These are phyloP conservation scores for Suillus hirtellus DNA, from an alignment of 768 basidiomycete genomes.

Conservation along the genomic window DNA sequence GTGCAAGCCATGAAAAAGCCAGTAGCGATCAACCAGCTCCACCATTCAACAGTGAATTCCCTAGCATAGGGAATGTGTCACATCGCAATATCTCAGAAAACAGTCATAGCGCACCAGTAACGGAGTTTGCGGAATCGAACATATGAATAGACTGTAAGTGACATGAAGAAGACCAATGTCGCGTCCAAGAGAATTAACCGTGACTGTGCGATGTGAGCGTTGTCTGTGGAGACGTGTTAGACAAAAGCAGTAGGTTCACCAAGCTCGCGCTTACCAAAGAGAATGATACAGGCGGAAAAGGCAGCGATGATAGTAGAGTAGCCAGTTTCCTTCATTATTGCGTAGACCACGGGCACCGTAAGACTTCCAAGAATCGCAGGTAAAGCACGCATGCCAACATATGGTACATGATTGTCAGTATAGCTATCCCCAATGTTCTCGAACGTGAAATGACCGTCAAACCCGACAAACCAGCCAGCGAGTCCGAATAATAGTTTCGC, in stretches of 20 bases:
- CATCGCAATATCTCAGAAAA: background rate
- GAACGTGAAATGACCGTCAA: slow-evolving; percentile 92
- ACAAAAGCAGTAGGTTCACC: background rate
- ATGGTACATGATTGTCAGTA: slow-evolving; percentile 83
- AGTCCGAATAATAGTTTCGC: slow-evolving; percentile 94
- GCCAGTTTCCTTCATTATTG: slow-evolving; percentile 97
- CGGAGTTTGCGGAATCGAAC: slow-evolving; percentile 93
- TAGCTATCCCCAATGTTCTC: slow-evolving; percentile 96
- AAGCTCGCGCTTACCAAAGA: slow-evolving; percentile 70
- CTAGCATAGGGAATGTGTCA: slow-evolving; percentile 39
- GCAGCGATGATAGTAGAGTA: slow-evolving; percentile 90
- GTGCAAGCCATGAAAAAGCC: slow-evolving; percentile 95
- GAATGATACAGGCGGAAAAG: slow-evolving; percentile 82
- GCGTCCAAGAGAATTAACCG: slow-evolving; percentile 96
- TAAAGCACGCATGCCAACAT: slow-evolving; percentile 88
- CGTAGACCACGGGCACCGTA: slow-evolving; percentile 89
- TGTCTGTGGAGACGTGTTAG: slow-evolving; percentile 58
- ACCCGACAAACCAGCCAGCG: slow-evolving; percentile 95
- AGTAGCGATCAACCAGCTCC: slow-evolving; percentile 89
- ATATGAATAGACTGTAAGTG: slow-evolving; percentile 90
- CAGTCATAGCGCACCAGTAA: slow-evolving; percentile 58
- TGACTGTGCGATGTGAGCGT: slow-evolving; percentile 94
- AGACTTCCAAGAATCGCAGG: slow-evolving; percentile 90
- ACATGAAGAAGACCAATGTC: slow-evolving; percentile 92
- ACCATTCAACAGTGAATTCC: slow-evolving; percentile 90